These are phyloP conservation scores for Candida yuanshanica DNA, from an alignment of 805 yeast species.

Conservation along the genomic window DNA sequence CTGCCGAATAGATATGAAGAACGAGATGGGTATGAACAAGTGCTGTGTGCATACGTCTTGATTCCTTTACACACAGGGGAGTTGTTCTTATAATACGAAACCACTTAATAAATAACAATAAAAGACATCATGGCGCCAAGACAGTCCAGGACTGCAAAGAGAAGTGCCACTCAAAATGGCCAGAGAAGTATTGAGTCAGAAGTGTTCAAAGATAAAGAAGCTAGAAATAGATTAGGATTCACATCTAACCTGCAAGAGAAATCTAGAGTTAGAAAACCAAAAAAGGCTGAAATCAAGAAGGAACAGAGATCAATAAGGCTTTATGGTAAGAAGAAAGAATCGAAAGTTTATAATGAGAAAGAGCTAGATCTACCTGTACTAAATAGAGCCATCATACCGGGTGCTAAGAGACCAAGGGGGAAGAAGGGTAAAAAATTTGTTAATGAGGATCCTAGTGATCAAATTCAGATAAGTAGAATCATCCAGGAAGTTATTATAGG, in stretches of 20 bases:
- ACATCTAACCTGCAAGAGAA: slow-evolving; percentile 41
- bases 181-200: slow-evolving; percentile 59
- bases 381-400: slow-evolving; percentile 82
- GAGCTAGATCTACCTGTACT: slow-evolving; percentile 75
- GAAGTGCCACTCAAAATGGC: slow-evolving; percentile 45
- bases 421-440: slow-evolving; percentile 84
- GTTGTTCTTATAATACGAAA: not conserved
- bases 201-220: slow-evolving; percentile 58
- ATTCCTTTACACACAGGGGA: too few relatives aligned
- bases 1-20: too few relatives aligned
- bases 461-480: slow-evolving; percentile 56
- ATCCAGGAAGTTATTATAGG: slow-evolving; percentile 79
- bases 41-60: too few relatives aligned
- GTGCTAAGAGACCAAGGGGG: slow-evolving; percentile 68
- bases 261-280: slow-evolving; percentile 43
- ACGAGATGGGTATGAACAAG: too few relatives aligned
- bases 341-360: slow-evolving; percentile 57
- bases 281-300: slow-evolving; percentile 53
- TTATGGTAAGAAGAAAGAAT: slow-evolving; percentile 53
- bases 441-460: slow-evolving; percentile 52
- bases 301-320: slow-evolving; percentile 59
- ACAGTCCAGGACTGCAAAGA: slow-evolving; percentile 56
- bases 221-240: slow-evolving; percentile 56
- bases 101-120: not conserved
- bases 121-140: slow-evolving; percentile 42